Base-by-base conservation (phyloP, 73 alveolate genomes). In the Paramecium sonneborni region DNA sequence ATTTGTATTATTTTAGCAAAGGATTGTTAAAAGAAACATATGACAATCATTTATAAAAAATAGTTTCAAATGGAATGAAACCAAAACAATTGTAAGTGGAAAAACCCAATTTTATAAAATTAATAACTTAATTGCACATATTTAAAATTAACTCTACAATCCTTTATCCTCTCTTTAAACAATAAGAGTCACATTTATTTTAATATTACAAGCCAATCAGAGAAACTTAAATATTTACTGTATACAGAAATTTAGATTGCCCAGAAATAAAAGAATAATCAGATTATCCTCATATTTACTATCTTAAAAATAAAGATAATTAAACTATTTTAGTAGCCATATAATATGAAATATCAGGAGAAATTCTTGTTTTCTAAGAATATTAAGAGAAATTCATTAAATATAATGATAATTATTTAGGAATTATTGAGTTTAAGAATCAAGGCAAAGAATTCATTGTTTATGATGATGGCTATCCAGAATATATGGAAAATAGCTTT, bases 361-460 rank as follows among this genome's bases (percentile, higher is more conserved):
- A 79, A 4, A 79, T 79, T 12, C 44, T 79, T 1, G 18, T 79
- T 8, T 79, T 79, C 55, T 23, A 46, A 30, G 69, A 26, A 46
- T 12, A 43, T 14, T 43, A 39, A 23, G 90, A 79, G 32, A 43
- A 44, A 79, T 41, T 30, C 32, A 43, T 46, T 8, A 79, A 79
- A 43, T 79, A 39, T 41, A 43, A 44, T 46, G 90, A 79, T 11
- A 32, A 79, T 46, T 95, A 82, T 70, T 10, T 95, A 43, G 97
- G 96, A 8, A 18, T 38, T 12, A 44, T 95, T 15, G 67, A 57
- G 26, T 92, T 94, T 9, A 95, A 95, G 44, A 92, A 93, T 95
- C 56, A 94, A 85, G 98, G 98, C n/a, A 95, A 95, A 23, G 88
- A 89, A 46, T 95, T 95, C 35, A 95, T 90, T 18, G 85, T 95